A percentile compares a stretch with the other conserved stretches of the same genome.
Conservation (phyloP, 345 rosid species). For the Gossypium anomalum region DNA sequence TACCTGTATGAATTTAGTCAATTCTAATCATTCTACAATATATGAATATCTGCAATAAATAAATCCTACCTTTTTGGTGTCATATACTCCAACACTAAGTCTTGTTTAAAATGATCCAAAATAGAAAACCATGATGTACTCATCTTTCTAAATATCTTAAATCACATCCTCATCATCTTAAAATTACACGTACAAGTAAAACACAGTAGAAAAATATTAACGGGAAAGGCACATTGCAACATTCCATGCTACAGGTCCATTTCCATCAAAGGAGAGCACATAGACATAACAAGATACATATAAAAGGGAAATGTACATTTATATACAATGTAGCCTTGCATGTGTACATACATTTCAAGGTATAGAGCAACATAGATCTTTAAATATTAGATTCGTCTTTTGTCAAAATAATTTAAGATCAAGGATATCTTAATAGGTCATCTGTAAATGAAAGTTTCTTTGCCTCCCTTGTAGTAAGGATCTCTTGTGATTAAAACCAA, state of each 20-base stretch:
- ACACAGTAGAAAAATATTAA: neutral
- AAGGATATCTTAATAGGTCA: neutral
- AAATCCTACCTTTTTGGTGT: neutral
- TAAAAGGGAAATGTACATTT: neutral
- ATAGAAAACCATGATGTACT: neutral
- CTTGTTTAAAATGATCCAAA: neutral
- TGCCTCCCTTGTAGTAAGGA: neutral
- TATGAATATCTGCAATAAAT: neutral
- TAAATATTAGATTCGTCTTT: neutral
- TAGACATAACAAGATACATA: neutral
- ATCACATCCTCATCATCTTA: neutral
- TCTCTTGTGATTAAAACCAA: neutral
- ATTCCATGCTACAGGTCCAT: neutral
- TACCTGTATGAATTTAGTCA: constrained; percentile 51
- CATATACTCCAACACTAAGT: neutral
- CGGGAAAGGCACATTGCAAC: neutral
- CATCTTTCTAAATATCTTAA: neutral
- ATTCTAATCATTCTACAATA: neutral
- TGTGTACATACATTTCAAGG: neutral
- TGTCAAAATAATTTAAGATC: neutral
- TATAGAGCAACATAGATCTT: neutral
- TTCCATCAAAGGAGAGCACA: neutral
- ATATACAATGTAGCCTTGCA: neutral
- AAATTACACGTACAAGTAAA: neutral
- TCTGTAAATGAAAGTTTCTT: neutral